Conservation (phyloP, 2,329 filamentous ascomycete genomes). For the Scytalidium lignicola region DNA sequence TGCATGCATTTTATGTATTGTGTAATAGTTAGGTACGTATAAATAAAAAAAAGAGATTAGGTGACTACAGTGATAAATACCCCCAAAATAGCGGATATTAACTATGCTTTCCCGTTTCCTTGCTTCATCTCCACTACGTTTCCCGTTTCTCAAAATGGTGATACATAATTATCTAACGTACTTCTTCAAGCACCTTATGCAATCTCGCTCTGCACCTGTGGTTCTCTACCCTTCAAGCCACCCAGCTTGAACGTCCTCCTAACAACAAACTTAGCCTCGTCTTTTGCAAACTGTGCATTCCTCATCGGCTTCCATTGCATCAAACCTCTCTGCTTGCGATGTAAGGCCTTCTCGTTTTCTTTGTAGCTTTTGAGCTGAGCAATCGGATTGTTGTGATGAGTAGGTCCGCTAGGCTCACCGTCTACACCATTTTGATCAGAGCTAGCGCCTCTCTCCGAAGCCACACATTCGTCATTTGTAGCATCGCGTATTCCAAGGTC, state of each 20-base stretch:
- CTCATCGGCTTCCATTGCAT: constrained; percentile 95
- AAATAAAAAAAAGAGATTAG: no score
- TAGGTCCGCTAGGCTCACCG: constrained; percentile 3
- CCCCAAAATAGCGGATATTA: no score
- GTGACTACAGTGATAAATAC: no score
- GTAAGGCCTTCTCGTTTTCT: constrained; percentile 65
- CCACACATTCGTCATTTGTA: constrained; percentile 2
- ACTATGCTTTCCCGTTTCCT: no score
- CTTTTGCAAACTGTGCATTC: constrained; percentile 80
- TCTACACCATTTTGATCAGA: neutral
- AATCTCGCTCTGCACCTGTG: constrained; percentile 40
- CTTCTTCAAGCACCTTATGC: constrained; percentile 1
- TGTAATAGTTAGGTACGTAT: no score
- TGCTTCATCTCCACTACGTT: no score
- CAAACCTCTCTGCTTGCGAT: constrained; percentile 79
- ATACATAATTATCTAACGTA: no score
- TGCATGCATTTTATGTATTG: no score
- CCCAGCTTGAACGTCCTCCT: constrained; percentile 72
- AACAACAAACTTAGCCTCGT: constrained; percentile 76
- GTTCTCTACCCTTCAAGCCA: constrained; percentile 73
- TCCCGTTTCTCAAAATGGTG: no score
- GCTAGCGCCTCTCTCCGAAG: neutral
- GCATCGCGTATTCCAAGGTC: constrained; percentile 58
- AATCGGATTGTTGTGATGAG: constrained; percentile 44
- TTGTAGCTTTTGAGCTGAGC: constrained; percentile 59